Evolutionary conservation across 2,329 filamentous ascomycete genomes (phyloP).

Genomic region (Epichloe typhina): DNA sequence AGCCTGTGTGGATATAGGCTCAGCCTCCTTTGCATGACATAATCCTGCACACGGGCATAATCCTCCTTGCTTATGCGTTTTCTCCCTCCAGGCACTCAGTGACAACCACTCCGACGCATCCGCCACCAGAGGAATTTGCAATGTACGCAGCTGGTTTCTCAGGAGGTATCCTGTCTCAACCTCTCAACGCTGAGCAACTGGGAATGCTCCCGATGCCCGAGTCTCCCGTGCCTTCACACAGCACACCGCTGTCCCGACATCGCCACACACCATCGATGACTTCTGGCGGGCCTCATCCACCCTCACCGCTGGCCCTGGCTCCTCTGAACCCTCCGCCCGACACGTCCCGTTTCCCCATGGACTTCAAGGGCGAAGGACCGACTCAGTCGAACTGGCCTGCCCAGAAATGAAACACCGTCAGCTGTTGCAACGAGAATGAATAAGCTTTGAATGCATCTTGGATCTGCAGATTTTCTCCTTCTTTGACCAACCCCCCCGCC

Average conservation of each 20-base stretch:
- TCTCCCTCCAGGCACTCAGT: conserved; percentile 35
- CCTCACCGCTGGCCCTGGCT: conserved; percentile 21
- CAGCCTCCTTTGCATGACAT: conserved; percentile 23
- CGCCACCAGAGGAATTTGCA: conserved; percentile 29
- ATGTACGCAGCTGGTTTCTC: conserved; percentile 23
- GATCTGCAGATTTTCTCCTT: conserved; percentile 2
- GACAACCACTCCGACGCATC: conserved; percentile 31
- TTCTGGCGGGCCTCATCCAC: conserved; percentile 19
- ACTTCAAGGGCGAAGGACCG: conserved; percentile 20
- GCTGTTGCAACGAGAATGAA: conserved; percentile 13
- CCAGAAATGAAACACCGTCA: background rate
- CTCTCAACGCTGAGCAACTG: conserved; percentile 28
- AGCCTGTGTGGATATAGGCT: conserved; percentile 47
- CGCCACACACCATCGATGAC: conserved; percentile 23
- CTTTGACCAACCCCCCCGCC: too few species aligned
- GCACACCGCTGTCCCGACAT: conserved; percentile 22
- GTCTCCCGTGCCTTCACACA: conserved; percentile 26
- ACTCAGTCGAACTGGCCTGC: background rate
- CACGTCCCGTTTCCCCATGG: background rate
- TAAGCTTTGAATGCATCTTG: conserved; percentile 11
- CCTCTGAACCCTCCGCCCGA: conserved; percentile 14
- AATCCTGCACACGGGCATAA: conserved; percentile 22
- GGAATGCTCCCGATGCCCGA: conserved; percentile 32
- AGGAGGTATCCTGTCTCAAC: conserved; percentile 29
- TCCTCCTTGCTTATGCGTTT: conserved; percentile 13